Evolutionary conservation across 78 protist genomes (phyloP), one percentile per base, ranked within the genome.

Genomic region (slime mould (Dictyostelium discoideum)): DNA sequence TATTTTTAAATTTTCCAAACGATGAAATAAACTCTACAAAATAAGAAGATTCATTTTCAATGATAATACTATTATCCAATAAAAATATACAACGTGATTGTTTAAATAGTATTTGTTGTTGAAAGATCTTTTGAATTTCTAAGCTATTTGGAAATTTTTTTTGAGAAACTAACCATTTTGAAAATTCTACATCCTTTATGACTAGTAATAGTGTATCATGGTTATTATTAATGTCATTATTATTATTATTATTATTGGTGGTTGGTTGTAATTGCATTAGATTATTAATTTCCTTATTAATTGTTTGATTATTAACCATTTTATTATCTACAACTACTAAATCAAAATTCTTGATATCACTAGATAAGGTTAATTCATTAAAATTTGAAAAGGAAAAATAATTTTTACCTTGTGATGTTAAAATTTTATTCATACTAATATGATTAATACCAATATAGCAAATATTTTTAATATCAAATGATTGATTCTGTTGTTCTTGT

Each of bases 101-200:
- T 24, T 74, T 37, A 39, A 74, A 74, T 37, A 74, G 42, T 24
- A 74, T 74, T 74, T 74, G 76, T 14, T 74, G 81, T 16, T 85
- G 80, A 24, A 26, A 26, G 5, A 10, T 74, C 44, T 74, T 37
- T 74, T 74, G 81, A 74, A 74, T 74, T 18, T 37, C 40, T 14
- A 74, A 10, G 39, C 54, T 74, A 74, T n/a, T 74, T 74, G 40
- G 81, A 84, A n/a, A 74, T 74, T 74, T 37, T 74, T 74, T 74
- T 74, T 74, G 81, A 74, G 22, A 24, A 22, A 67, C 5, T 67
- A 67, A 67, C 76, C 76, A 67, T 32, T 74, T 18, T 74, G 81
- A 16, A 74, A 74, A 74, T 74, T 32, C 46, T 6, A 1, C 22
- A 74, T 74, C 54, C 37, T 74, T 26, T 29, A 74, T 74, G 11